A percentile compares a stretch with the other conserved stretches of the same genome.
phyloP scores from a whole-genome alignment of 2,329 filamentous ascomycete genomes.

The Claviceps sp. region DNA sequence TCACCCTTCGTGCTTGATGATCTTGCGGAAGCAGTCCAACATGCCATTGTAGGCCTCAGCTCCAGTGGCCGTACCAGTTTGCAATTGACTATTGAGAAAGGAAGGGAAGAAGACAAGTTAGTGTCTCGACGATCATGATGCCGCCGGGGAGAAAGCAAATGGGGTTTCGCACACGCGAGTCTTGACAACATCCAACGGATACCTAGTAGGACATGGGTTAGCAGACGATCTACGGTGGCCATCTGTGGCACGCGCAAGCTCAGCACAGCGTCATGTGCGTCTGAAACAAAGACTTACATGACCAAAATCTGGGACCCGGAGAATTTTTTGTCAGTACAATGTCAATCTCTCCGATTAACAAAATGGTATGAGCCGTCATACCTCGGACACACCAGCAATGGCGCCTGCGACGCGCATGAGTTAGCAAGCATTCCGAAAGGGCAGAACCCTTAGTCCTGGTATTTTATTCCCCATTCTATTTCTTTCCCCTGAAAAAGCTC shows the following conservation, averaged over 20 bases:
- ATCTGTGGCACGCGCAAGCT: neutral
- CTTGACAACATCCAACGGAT: conserved; percentile 96
- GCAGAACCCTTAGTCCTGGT: neutral
- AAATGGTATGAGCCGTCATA: conserved; percentile 23
- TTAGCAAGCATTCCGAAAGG: conserved; percentile 5
- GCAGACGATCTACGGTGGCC: neutral
- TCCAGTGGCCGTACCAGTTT: conserved; percentile 58
- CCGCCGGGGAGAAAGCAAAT: conserved; percentile 2
- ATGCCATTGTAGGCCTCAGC: conserved; percentile 91
- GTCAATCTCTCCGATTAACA: neutral
- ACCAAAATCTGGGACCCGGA: conserved; percentile 55
- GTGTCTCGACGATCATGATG: conserved; percentile 5
- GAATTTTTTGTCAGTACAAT: conserved; percentile 1
- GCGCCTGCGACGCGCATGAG: conserved; percentile 42
- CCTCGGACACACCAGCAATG: conserved; percentile 95
- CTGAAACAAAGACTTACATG: conserved; percentile 44
- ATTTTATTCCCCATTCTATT: neutral
- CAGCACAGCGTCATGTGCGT: neutral
- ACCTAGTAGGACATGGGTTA: conserved; percentile 43
- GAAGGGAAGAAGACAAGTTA: conserved; percentile 2
- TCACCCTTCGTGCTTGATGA: conserved; percentile 88
- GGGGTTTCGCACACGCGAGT: conserved; percentile 69
- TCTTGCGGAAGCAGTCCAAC: conserved; percentile 96
- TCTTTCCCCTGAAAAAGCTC: neutral
- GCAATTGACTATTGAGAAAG: conserved; percentile 55